Evolutionary conservation across 495 filamentous ascomycete species (phyloP).

Genomic region (Aspergillus sclerotiicarbonarius): DNA sequence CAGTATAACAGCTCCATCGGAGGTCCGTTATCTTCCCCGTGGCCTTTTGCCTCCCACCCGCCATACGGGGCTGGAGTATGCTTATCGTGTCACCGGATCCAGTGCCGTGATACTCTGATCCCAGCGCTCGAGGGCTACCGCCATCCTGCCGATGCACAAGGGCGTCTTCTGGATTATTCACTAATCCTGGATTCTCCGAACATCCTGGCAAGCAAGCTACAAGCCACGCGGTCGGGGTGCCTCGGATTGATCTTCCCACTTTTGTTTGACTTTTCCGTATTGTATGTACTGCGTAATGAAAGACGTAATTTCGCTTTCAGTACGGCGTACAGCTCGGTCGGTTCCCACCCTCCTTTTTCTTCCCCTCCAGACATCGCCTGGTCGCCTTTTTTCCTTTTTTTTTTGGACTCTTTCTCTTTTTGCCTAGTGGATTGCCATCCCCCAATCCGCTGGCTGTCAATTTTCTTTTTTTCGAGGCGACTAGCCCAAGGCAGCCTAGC

Average conservation of each 20-base stretch:
- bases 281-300: slow-evolving; percentile 2
- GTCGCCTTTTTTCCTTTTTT: slow-evolving; percentile 11
- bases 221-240: slow-evolving; percentile 8
- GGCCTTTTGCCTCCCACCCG: not conserved
- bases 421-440: slow-evolving; percentile 1
- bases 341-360: slow-evolving; percentile 11
- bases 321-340: not conserved
- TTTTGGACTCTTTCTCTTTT: slow-evolving; percentile 11
- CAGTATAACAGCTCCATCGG: too few relatives aligned
- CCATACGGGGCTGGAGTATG: not conserved
- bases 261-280: slow-evolving; percentile 3
- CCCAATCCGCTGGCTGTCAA: slow-evolving; percentile 9
- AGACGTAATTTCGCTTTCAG: not conserved
- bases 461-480: not conserved
- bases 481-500: not conserved
- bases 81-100: slow-evolving; percentile 6
- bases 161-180: slow-evolving; percentile 9
- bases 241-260: not conserved
- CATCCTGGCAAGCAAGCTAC: slow-evolving; percentile 2
- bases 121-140: not conserved
- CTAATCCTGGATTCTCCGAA: slow-evolving; percentile 1
- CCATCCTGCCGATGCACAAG: not conserved
- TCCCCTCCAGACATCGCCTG: slow-evolving; percentile 15
- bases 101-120: not conserved
- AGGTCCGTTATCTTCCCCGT: not conserved